Evolutionary conservation across 768 basidiomycete species (phyloP).

Genomic region (Psilocybe cyanescens): DNA sequence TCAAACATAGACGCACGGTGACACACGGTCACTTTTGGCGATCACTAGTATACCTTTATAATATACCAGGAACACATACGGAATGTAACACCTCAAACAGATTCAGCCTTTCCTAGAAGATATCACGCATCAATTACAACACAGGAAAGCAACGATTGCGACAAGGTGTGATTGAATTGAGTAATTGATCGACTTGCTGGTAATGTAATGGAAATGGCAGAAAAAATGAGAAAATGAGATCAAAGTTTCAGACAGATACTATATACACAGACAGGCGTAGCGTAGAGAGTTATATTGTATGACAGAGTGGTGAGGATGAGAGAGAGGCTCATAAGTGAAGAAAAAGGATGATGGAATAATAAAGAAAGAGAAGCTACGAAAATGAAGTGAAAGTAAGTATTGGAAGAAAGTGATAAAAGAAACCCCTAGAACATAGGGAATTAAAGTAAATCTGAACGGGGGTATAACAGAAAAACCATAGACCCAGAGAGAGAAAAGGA

Average conservation of each 20-base stretch:
- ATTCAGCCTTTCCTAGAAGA: too few relatives aligned
- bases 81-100: too few relatives aligned
- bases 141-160: too few relatives aligned
- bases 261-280: background rate
- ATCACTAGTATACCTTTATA: too few relatives aligned
- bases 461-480: conserved; percentile 1
- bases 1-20: too few relatives aligned
- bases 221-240: background rate
- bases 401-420: background rate
- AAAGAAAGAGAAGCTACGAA: background rate
- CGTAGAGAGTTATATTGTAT: background rate
- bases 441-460: background rate
- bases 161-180: background rate
- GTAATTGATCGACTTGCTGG: background rate
- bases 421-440: background rate
- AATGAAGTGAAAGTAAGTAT: background rate
- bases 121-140: too few relatives aligned
- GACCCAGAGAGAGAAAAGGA: background rate
- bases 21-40: background rate
- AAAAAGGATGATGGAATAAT: background rate
- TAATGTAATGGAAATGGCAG: background rate
- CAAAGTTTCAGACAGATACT: background rate
- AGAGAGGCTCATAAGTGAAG: background rate
- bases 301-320: background rate
- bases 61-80: too few relatives aligned